Conservation (phyloP, 306 rosid species). For the Ceratonia siliqua region DNA sequence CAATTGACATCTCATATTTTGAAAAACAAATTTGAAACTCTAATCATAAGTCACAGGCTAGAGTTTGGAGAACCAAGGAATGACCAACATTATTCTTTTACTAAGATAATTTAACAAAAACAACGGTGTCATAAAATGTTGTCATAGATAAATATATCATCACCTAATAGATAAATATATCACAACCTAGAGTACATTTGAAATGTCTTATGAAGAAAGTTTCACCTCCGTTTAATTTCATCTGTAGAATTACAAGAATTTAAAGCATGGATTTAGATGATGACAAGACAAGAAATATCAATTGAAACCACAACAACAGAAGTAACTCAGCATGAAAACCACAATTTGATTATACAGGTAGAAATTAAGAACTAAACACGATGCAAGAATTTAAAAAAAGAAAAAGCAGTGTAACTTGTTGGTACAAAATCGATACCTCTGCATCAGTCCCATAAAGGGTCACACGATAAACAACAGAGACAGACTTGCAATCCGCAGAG, state of each 20-base stretch:
- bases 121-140: not conserved
- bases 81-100: not conserved
- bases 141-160: not conserved
- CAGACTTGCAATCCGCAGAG: constrained; percentile 68
- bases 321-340: not conserved
- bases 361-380: not conserved
- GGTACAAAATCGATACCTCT: constrained; percentile 45
- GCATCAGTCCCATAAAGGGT: constrained; percentile 93
- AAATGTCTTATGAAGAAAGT: not conserved
- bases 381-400: not conserved
- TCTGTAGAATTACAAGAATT: not conserved
- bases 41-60: not conserved
- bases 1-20: not conserved
- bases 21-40: not conserved
- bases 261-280: not conserved
- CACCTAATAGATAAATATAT: not conserved
- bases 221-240: not conserved
- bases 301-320: not conserved
- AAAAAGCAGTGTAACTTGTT: not conserved
- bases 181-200: not conserved
- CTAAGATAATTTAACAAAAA: not conserved
- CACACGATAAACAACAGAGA: constrained; percentile 80
- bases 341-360: not conserved
- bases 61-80: not conserved
- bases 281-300: not conserved